Evolutionary conservation across 345 rosid genomes (phyloP).

Genomic region (Combretum micranthum): DNA sequence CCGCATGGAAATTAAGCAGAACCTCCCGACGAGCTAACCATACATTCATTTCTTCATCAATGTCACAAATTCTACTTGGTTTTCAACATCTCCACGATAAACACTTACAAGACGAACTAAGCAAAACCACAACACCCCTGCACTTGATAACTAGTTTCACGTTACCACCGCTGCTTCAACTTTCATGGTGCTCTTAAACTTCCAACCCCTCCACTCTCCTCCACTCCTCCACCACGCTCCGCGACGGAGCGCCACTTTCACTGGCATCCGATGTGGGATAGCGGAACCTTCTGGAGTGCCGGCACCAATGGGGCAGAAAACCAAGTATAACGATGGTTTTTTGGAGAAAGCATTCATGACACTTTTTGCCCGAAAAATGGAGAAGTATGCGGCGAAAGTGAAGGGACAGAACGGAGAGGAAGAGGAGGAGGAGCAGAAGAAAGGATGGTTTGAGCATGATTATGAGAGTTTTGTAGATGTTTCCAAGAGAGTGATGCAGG

Average conservation of each 20-base stretch:
- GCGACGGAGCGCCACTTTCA: conserved; percentile 7
- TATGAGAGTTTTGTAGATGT: conserved; percentile 83
- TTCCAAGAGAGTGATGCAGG: conserved; percentile 79
- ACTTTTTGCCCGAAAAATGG: conserved; percentile 82
- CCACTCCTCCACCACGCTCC: conserved; percentile 10
- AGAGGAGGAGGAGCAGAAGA: too few species aligned
- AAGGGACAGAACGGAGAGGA: conserved; percentile 3
- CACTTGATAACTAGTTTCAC: neutral
- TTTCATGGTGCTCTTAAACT: conserved; percentile 62
- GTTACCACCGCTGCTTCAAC: neutral
- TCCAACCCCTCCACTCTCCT: conserved; percentile 30
- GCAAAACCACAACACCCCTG: neutral
- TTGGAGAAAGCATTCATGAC: conserved; percentile 80
- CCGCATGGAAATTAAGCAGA: too few species aligned
- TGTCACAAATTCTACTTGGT: too few species aligned
- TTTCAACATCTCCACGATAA: too few species aligned
- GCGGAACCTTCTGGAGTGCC: conserved; percentile 80
- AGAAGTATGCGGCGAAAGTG: conserved; percentile 49
- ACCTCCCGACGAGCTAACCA: too few species aligned
- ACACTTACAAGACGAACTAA: neutral
- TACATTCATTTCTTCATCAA: too few species aligned
- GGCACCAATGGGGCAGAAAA: conserved; percentile 86
- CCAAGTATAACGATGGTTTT: conserved; percentile 67
- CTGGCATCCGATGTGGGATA: conserved; percentile 48
- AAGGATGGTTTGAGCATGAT: conserved; percentile 51